These are phyloP conservation scores for Pelargonium myrrhifolium DNA, from an alignment of 441 rosid genomes.

Conservation along the genomic window DNA sequence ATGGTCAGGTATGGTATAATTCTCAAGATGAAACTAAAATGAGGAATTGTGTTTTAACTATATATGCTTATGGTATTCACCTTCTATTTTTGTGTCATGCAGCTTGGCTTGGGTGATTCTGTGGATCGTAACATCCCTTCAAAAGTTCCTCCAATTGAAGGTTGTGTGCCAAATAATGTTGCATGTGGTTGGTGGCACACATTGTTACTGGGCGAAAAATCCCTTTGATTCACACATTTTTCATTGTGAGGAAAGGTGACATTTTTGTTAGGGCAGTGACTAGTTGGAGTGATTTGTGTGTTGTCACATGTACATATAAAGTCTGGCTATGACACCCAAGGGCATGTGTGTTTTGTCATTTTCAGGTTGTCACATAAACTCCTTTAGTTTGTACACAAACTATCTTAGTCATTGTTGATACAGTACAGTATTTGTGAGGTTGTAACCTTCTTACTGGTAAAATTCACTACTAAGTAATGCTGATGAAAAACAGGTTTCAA, in stretches of 20 bases:
- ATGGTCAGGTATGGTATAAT: conserved; percentile 66
- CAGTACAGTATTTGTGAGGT: neutral
- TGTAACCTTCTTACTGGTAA: too few species aligned
- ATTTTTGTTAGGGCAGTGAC: neutral
- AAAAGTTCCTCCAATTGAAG: conserved; percentile 47
- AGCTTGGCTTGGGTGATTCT: conserved; percentile 92
- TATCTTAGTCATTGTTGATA: neutral
- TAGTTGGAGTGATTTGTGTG: neutral
- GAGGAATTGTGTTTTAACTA: neutral
- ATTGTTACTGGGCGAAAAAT: conserved; percentile 55
- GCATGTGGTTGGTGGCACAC: conserved; percentile 99
- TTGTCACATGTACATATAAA: neutral
- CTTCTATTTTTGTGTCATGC: conserved; percentile 15
- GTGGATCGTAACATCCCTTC: conserved; percentile 76
- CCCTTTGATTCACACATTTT: conserved; percentile 32
- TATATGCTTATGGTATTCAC: neutral
- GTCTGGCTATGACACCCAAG: neutral
- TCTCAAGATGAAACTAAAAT: neutral
- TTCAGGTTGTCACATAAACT: neutral
- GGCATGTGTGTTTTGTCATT: neutral
- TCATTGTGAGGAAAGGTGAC: neutral
- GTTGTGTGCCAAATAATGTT: conserved; percentile 48
- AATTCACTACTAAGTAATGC: too few species aligned
- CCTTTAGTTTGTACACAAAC: neutral
- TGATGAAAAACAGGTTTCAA: too few species aligned